Percentiles rank a stretch among this genome's conserved stretches.
These are phyloP conservation scores for Trichoderma gamsii DNA, from an alignment of 495 filamentous ascomycete genomes.

Conservation along the genomic window DNA sequence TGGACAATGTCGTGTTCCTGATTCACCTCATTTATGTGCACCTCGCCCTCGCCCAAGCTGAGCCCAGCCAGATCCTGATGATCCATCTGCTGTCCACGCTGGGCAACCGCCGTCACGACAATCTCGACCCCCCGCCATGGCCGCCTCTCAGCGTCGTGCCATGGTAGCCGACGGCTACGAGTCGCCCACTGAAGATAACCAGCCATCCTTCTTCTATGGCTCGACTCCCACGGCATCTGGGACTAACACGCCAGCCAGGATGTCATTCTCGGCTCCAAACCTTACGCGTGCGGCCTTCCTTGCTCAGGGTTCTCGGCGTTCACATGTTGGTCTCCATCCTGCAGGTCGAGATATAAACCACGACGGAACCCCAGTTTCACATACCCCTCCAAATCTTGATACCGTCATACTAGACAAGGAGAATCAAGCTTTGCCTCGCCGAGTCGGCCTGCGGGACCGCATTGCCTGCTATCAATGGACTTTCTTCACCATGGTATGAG, in stretches of 20 bases:
- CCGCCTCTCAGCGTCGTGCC: slow-evolving; percentile 22
- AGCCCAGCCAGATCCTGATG: slow-evolving; percentile 27
- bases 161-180: slow-evolving; percentile 24
- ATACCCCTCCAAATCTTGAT: slow-evolving; percentile 24
- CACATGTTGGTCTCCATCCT: not conserved
- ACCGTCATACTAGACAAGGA: slow-evolving; percentile 26
- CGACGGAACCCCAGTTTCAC: not conserved
- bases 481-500: slow-evolving; percentile 63
- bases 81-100: slow-evolving; percentile 27
- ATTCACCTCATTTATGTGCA: slow-evolving; percentile 36
- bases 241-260: slow-evolving; percentile 17
- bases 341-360: not conserved
- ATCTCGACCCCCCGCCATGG: not conserved
- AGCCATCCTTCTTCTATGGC: slow-evolving; percentile 17
- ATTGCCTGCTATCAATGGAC: slow-evolving; percentile 54
- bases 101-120: slow-evolving; percentile 23
- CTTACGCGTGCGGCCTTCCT: not conserved
- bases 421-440: slow-evolving; percentile 21
- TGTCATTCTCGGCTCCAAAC: slow-evolving; percentile 17
- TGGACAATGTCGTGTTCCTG: slow-evolving; percentile 35
- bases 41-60: slow-evolving; percentile 30
- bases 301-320: not conserved
- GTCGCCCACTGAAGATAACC: slow-evolving; percentile 24
- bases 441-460: slow-evolving; percentile 38
- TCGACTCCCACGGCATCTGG: not conserved